Evolutionary conservation across 139 green algal species (phyloP).

Genomic region (Microglena sp.): DNA sequence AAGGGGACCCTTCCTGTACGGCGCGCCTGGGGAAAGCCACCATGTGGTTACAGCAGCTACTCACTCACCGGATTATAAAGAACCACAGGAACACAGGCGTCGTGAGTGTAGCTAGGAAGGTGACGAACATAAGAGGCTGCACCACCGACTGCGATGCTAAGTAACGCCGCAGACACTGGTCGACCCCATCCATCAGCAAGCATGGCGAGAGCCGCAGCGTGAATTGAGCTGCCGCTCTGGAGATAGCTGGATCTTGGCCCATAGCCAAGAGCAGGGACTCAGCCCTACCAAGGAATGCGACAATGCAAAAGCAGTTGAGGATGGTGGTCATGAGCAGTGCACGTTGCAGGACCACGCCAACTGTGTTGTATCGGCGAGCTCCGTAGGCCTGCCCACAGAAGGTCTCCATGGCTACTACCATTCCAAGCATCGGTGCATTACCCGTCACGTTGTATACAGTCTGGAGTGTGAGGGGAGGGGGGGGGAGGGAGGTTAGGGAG

Average conservation of each 20-base stretch:
- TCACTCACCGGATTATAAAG: constrained; percentile 37
- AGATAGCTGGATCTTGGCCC: constrained; percentile 29
- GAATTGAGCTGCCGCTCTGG: constrained; percentile 21
- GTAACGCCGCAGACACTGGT: constrained; percentile 29
- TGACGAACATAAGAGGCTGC: constrained; percentile 43
- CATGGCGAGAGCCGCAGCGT: constrained; percentile 22
- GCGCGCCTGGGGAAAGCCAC: no score
- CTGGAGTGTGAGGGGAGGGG: neutral
- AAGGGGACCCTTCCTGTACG: no score
- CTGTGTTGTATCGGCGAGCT: constrained; percentile 8
- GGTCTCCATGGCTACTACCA: constrained; percentile 52
- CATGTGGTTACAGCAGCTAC: no score
- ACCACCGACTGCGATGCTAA: constrained; percentile 27
- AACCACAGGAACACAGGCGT: constrained; percentile 40
- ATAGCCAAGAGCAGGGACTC: constrained; percentile 21
- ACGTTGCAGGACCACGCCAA: constrained; percentile 35
- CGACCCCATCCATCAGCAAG: constrained; percentile 18
- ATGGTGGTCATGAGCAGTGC: constrained; percentile 28
- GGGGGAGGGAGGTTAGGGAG: no score
- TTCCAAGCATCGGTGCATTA: constrained; percentile 41
- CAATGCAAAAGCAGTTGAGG: constrained; percentile 21
- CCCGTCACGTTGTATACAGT: constrained; percentile 52
- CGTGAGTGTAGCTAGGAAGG: constrained; percentile 29
- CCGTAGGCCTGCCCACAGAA: constrained; percentile 41
- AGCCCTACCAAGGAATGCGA: no score